These are phyloP conservation scores for Xylariaceae sp. DNA, from an alignment of 2,329 filamentous ascomycete species.

Conservation along the genomic window DNA sequence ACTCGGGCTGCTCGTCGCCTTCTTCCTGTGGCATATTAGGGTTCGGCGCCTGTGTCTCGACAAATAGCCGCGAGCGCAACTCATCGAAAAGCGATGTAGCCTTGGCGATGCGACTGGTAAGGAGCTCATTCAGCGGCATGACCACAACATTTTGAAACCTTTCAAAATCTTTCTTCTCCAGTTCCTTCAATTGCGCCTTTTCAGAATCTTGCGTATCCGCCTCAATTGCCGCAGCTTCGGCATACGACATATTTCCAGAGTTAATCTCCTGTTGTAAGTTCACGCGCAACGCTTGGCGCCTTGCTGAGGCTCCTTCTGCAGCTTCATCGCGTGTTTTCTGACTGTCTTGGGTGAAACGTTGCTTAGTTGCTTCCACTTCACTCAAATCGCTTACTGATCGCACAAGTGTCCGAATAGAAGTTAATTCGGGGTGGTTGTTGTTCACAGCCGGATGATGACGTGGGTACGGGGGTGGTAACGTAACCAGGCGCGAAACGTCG, in stretches of 20 bases:
- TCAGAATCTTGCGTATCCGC: constrained; percentile 76
- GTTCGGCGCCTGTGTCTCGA: constrained; percentile 69
- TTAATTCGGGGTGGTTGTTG: constrained; percentile 91
- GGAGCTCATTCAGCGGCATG: constrained; percentile 79
- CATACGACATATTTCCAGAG: constrained; percentile 79
- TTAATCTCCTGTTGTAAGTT: constrained; percentile 82
- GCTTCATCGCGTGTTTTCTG: constrained; percentile 65
- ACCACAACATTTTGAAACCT: constrained; percentile 82
- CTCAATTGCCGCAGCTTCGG: constrained; percentile 82
- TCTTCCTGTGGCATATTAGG: constrained; percentile 91
- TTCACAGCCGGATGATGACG: constrained; percentile 95
- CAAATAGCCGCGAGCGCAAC: constrained; percentile 73
- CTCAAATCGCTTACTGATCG: constrained; percentile 75
- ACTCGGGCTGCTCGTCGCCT: constrained; percentile 91
- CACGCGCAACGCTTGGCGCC: constrained; percentile 68
- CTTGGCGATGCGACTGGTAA: constrained; percentile 75
- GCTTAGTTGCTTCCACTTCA: constrained; percentile 73
- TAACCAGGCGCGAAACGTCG: constrained; percentile 90
- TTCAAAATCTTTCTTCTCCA: constrained; percentile 82
- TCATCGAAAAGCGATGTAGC: constrained; percentile 80
- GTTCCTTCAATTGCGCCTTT: constrained; percentile 70
- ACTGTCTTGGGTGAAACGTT: constrained; percentile 62
- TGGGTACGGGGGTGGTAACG: constrained; percentile 90
- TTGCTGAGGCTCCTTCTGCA: constrained; percentile 53
- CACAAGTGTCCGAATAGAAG: constrained; percentile 75